phyloP scores from a whole-genome alignment of 768 basidiomycete species.

The Sporobolomyces roseus region DNA sequence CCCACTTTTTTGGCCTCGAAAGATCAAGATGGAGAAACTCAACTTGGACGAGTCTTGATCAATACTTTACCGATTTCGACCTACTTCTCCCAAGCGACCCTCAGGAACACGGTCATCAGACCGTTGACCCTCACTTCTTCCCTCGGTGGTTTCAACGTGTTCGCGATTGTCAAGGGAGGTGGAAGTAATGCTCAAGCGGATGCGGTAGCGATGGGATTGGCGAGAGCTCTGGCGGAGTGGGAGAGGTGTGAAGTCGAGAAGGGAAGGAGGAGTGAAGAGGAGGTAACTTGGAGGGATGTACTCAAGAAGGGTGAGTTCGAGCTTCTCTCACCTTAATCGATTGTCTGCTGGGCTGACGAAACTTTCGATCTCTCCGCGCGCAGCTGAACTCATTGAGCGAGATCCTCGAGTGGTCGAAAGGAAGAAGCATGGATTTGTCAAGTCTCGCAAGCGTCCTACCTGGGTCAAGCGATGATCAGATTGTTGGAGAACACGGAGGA shows the following conservation, averaged over 20 bases:
- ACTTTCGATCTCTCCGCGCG: background rate
- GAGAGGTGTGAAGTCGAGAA: slow-evolving; percentile 36
- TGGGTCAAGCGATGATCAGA: slow-evolving; percentile 84
- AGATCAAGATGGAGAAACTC: slow-evolving; percentile 1
- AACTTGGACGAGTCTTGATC: slow-evolving; percentile 59
- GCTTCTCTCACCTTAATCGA: background rate
- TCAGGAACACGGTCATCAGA: slow-evolving; percentile 74
- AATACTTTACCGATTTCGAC: slow-evolving; percentile 75
- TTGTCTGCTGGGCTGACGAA: background rate
- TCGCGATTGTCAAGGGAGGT: slow-evolving; percentile 72
- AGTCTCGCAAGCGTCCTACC: slow-evolving; percentile 87
- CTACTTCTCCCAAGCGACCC: slow-evolving; percentile 70
- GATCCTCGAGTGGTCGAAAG: slow-evolving; percentile 98
- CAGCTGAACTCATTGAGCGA: slow-evolving; percentile 78
- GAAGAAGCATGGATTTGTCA: slow-evolving; percentile 89
- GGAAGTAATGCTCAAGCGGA: slow-evolving; percentile 91
- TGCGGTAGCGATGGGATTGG: slow-evolving; percentile 57
- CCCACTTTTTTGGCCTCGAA: slow-evolving; percentile 33
- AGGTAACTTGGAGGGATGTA: slow-evolving; percentile 61
- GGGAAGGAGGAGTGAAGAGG: slow-evolving; percentile 57
- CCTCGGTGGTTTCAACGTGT: slow-evolving; percentile 75
- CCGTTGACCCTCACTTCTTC: slow-evolving; percentile 79
- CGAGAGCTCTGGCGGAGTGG: slow-evolving; percentile 48
- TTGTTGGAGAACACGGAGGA: no score
- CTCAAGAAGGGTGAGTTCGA: slow-evolving; percentile 65